Evolutionary conservation across 805 yeast species (phyloP).

Genomic region (Vanderwaltozyma verrucispora): DNA sequence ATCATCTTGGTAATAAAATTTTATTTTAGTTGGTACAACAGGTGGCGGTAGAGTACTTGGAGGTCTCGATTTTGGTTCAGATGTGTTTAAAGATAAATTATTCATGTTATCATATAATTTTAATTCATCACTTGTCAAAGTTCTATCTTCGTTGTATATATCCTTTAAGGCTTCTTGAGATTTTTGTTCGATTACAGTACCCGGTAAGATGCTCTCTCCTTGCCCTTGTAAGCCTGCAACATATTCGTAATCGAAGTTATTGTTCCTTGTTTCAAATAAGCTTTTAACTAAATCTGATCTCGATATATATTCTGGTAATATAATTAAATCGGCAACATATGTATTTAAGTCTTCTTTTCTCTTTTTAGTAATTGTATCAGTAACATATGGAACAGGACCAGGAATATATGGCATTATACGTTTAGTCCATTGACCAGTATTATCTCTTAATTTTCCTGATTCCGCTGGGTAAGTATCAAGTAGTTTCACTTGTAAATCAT

Average conservation of each 20-base stretch:
- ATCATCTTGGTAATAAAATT: slow-evolving; percentile 71
- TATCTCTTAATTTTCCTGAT: slow-evolving; percentile 56
- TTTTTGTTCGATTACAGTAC: not conserved
- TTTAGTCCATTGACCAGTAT: slow-evolving; percentile 49
- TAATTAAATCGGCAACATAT: slow-evolving; percentile 49
- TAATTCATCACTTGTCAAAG: slow-evolving; percentile 26
- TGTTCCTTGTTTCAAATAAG: slow-evolving; percentile 48
- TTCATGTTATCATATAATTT: slow-evolving; percentile 20
- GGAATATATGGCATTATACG: slow-evolving; percentile 90
- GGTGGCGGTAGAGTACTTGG: slow-evolving; percentile 24
- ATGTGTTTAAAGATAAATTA: slow-evolving; percentile 16
- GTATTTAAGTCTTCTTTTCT: slow-evolving; percentile 45
- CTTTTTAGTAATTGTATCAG: slow-evolving; percentile 55
- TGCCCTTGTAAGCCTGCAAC: not conserved
- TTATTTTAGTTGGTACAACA: slow-evolving; percentile 39
- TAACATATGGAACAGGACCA: slow-evolving; percentile 88
- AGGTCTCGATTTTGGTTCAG: slow-evolving; percentile 22
- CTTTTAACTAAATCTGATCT: slow-evolving; percentile 55
- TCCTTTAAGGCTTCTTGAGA: not conserved
- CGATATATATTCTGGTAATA: slow-evolving; percentile 69
- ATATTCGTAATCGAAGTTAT: slow-evolving; percentile 28
- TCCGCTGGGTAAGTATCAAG: slow-evolving; percentile 82
- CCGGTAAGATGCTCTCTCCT: not conserved
- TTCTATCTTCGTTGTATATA: slow-evolving; percentile 19
- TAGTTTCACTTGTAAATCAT: slow-evolving; percentile 79